These are phyloP conservation scores for Metschnikowia matae DNA, from an alignment of 805 yeast species.

Conservation along the genomic window DNA sequence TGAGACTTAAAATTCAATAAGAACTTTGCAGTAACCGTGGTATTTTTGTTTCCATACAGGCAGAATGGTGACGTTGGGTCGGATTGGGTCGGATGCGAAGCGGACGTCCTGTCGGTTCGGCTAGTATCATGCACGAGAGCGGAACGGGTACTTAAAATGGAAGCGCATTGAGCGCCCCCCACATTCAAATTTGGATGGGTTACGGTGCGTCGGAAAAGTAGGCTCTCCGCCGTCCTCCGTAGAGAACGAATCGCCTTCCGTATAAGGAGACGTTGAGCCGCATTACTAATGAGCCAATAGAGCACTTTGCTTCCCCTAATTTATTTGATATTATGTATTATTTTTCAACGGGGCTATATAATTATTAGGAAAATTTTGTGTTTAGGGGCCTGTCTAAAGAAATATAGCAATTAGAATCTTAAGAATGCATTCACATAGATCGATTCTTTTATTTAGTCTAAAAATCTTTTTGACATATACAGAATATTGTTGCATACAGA, in stretches of 20 bases:
- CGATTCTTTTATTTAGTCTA: too few relatives aligned
- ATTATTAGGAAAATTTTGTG: too few relatives aligned
- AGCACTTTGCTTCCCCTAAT: too few relatives aligned
- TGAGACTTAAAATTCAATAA: too few relatives aligned
- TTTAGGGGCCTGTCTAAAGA: too few relatives aligned
- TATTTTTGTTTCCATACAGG: not conserved
- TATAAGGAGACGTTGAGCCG: not conserved
- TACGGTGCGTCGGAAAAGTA: not conserved
- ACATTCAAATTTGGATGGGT: not conserved
- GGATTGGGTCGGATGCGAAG: not conserved
- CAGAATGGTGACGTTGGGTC: not conserved
- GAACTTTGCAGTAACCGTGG: not conserved
- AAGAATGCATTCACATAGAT: too few relatives aligned
- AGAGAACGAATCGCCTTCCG: not conserved
- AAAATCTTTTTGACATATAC: too few relatives aligned
- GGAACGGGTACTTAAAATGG: not conserved
- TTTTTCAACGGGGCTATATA: too few relatives aligned
- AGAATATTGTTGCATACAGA: not conserved
- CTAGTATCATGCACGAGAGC: not conserved
- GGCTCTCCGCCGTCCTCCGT: not conserved
- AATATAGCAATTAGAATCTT: too few relatives aligned
- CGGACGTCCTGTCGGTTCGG: not conserved
- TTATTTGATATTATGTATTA: too few relatives aligned
- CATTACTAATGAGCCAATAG: not conserved
- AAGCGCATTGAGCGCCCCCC: not conserved